These are phyloP conservation scores for Dryas integrifolia DNA, from an alignment of 331 rosid genomes.

Conservation along the genomic window DNA sequence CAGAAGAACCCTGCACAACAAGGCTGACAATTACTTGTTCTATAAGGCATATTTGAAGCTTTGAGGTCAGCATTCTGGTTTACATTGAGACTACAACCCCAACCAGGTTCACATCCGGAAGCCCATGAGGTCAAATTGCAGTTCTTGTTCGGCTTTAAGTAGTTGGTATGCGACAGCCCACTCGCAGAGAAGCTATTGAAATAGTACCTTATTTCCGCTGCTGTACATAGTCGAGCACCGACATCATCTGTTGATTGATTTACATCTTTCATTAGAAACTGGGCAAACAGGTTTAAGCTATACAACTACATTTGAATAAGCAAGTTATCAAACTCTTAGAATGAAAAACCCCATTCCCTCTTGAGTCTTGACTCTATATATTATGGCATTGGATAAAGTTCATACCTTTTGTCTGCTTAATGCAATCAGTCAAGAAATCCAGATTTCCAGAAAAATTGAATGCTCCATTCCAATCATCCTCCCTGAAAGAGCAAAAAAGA, in stretches of 20 bases:
- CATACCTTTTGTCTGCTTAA: constrained; percentile 52
- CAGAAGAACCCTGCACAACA: constrained; percentile 90
- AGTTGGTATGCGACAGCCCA: constrained; percentile 22
- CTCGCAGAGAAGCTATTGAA: constrained; percentile 40
- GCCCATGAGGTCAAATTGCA: constrained; percentile 73
- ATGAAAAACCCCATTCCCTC: not conserved
- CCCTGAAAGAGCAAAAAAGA: constrained; percentile 40
- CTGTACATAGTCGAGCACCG: constrained; percentile 51
- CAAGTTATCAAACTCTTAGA: not conserved
- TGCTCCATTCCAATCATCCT: constrained; percentile 61
- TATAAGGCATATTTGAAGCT: constrained; percentile 38
- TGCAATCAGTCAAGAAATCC: constrained; percentile 53
- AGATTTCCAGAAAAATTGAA: constrained; percentile 47
- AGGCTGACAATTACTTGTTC: constrained; percentile 55
- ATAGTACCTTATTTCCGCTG: constrained; percentile 57
- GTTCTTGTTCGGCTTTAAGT: constrained; percentile 61
- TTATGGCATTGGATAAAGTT: not conserved
- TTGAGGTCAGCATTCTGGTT: constrained; percentile 41
- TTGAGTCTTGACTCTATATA: not conserved
- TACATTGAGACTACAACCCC: constrained; percentile 57
- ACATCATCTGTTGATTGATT: constrained; percentile 56
- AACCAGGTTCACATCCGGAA: constrained; percentile 83
- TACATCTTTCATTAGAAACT: constrained; percentile 19
- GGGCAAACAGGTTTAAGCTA: not conserved
- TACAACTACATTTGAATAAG: not conserved